Evolutionary conservation across 176 grass and related monocot genomes (phyloP), one percentile per base, ranked within the genome.

Genomic region (Typha latifolia): DNA sequence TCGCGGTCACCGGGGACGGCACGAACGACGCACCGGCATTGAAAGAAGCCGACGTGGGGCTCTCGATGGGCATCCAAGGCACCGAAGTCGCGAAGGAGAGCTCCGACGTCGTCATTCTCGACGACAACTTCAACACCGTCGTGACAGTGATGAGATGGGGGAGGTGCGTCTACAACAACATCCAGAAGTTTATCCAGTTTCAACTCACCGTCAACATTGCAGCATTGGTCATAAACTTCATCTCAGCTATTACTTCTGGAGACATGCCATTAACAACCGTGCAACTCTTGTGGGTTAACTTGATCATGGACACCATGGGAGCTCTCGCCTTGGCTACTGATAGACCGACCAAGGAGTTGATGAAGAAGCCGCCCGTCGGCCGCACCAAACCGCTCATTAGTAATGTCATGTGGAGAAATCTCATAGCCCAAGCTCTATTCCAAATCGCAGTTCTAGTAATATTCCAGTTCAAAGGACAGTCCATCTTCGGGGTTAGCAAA

Each of bases 121-220:
- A 96, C 51, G 93, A 89, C 72, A 91, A 96, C 74, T 91, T 91
- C 51, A 79, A 77, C 48, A 91, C 88, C 2, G 88, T 91, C 64
- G 82, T 91, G 16, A 89, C 80, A 0, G 85, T 83, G 26, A 82
- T 78, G 6, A 75, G 84, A 14, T 96, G 91, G 91, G 91, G 91
- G 14, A 82, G 91, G 66, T 85, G 91, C 70, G 84, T 96, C 12
- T 85, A 80, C 87, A 82, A 78, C 75, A 96, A 85, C 67, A 87
- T 96, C 37, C 86, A 96, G 69, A 90, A 96, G 61, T 90, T 96
- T 67, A 79, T 90, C 34, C 87, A 90, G 70, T 96, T 96, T 78
- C 91, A 96, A 78, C 79, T 96, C 5, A 96, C 91, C 1, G 91
- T 96, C 4, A 96, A 96, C 68, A 73, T 95, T 0, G 78, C 79